phyloP scores from a whole-genome alignment of 2,329 filamentous ascomycete species.

The Golovinomyces cichoracearum region DNA sequence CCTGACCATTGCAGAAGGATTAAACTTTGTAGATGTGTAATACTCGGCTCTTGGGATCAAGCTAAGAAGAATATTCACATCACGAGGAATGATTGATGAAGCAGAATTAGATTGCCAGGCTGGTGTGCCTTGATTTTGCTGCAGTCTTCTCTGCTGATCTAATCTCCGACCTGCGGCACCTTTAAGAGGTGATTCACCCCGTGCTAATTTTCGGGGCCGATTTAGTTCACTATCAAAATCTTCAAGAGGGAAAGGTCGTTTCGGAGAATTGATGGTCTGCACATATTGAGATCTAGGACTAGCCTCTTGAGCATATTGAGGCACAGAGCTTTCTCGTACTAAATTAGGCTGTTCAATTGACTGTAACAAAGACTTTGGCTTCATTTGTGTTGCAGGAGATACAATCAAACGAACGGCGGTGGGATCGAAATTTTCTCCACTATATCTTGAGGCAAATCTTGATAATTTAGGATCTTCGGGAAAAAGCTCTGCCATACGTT shows the following conservation, averaged over 20 bases:
- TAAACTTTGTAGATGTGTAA: slow-evolving; percentile 48
- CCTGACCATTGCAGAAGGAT: slow-evolving; percentile 42
- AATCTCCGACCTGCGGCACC: slow-evolving; percentile 64
- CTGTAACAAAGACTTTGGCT: slow-evolving; percentile 30
- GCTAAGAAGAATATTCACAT: slow-evolving; percentile 31
- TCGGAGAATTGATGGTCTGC: slow-evolving; percentile 16
- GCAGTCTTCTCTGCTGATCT: slow-evolving; percentile 38
- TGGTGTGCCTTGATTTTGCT: slow-evolving; percentile 17
- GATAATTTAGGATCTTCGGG: slow-evolving; percentile 57
- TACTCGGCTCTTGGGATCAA: slow-evolving; percentile 37
- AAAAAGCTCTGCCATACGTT: slow-evolving; percentile 80
- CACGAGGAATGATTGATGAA: slow-evolving; percentile 45
- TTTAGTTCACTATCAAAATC: slow-evolving; percentile 45
- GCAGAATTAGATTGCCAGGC: slow-evolving; percentile 16
- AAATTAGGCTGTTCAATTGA: slow-evolving; percentile 27
- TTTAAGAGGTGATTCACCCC: slow-evolving; percentile 82
- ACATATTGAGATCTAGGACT: slow-evolving; percentile 14
- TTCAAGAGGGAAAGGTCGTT: slow-evolving; percentile 23
- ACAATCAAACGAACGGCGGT: slow-evolving; percentile 59
- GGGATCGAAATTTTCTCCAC: slow-evolving; percentile 51
- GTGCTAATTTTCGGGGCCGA: slow-evolving; percentile 60
- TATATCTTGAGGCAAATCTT: slow-evolving; percentile 53
- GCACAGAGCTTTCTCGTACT: slow-evolving; percentile 16
- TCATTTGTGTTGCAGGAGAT: slow-evolving; percentile 54
- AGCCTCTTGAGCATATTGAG: slow-evolving; percentile 12